Evolutionary conservation across 73 alveolate genomes (phyloP), one percentile per base, ranked within the genome.

Genomic region (Blepharisma japonicum): DNA sequence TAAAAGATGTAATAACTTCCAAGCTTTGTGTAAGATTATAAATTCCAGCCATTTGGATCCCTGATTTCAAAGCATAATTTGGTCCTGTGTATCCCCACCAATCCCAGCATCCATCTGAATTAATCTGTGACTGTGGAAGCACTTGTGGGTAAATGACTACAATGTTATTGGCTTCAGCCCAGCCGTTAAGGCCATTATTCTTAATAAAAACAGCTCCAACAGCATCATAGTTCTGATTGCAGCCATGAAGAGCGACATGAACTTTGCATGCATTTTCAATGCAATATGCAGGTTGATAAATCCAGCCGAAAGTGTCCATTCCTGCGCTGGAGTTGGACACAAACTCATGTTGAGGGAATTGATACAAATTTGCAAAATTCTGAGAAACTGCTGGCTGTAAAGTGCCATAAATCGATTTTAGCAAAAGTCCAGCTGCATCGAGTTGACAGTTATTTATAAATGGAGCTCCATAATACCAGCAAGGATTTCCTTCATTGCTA

Each of bases 51-150:
- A 79, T 79, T 74, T 82, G 77, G 0, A 14, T 39, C 7, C 86
- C 85, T 6, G 11, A 42, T 55, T 82, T 82, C 11, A 47, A 42
- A 6, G 81, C 87, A 21, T 56, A 82, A 55, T 77, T 61, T 21
- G 48, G 68, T 21, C 53, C 87, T 6, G 78, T 42, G 79, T 84
- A 84, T 4, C 88, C 91, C 76, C 77, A 84, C 87, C 87, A 79
- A 72, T 84, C 91, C 88, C 87, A 84, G 55, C 91, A 84, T 5
- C 91, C 91, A 23, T 25, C 70, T 45, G 82, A 78, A n/a, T 68
- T 67, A 0, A 39, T 6, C 14, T 72, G n/a, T 6, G 56, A 48
- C n/a, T 42, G 55, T 6, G 85, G 84, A 50, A 38, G 50, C n/a
- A 55, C 55, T 55, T 81, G 88, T 21, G 92, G 92, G 55, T 81